Percentiles rank a stretch among this genome's conserved stretches.
phyloP scores from a whole-genome alignment of 108 stramenopile genomes.

The Cyclostephanos tholiformis region DNA sequence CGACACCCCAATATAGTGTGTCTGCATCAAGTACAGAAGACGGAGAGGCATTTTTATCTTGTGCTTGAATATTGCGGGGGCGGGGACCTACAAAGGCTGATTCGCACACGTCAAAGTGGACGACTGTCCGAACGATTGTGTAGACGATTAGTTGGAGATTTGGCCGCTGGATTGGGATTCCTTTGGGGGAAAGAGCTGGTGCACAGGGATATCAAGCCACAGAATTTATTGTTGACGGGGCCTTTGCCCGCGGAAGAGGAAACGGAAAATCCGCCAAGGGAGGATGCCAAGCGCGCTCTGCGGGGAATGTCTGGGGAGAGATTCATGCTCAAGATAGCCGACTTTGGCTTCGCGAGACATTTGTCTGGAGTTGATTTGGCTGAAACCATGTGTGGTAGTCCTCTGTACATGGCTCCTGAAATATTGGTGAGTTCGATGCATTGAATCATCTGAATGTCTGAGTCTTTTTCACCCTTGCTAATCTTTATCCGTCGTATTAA shows the following conservation, averaged over 20 bases:
- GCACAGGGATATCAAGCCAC: conserved; percentile 97
- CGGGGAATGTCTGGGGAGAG: conserved; percentile 29
- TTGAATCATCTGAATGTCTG: not conserved
- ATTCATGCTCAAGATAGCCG: conserved; percentile 91
- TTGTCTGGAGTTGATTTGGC: conserved; percentile 89
- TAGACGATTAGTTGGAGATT: conserved; percentile 88
- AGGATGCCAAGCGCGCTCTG: conserved; percentile 34
- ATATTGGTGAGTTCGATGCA: conserved; percentile 59
- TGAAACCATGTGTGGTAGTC: conserved; percentile 96
- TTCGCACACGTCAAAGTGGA: conserved; percentile 72
- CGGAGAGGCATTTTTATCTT: conserved; percentile 87
- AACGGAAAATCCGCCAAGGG: conserved; percentile 59
- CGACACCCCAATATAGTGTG: conserved; percentile 91
- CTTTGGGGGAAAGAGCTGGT: conserved; percentile 86
- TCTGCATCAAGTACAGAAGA: conserved; percentile 85
- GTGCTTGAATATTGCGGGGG: conserved; percentile 96
- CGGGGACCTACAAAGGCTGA: conserved; percentile 91
- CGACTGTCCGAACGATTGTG: conserved; percentile 82
- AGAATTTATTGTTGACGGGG: conserved; percentile 93
- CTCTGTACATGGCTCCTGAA: conserved; percentile 98
- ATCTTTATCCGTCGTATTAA: not conserved
- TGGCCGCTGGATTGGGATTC: conserved; percentile 88
- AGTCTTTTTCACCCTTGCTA: not conserved
- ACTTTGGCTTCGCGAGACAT: conserved; percentile 98
- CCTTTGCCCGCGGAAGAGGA: conserved; percentile 66